Evolutionary conservation across 2,329 filamentous ascomycete species (phyloP).

Genomic region (Aureobasidium sp.): DNA sequence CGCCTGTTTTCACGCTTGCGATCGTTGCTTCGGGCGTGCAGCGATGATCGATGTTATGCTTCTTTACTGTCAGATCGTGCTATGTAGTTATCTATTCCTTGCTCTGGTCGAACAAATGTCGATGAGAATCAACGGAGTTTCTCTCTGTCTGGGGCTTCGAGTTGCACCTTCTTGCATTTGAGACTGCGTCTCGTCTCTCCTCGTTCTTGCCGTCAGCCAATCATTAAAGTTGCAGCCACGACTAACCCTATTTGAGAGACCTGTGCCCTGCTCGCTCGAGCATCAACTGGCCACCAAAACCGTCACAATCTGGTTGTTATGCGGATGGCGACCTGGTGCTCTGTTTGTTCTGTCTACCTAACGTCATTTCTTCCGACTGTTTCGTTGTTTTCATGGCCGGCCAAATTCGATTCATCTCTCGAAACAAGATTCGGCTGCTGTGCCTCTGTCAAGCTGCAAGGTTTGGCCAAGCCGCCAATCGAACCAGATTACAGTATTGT

Average conservation of each 20-base stretch:
- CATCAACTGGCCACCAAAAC: slow-evolving; percentile 3
- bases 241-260: neutral
- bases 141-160: neutral
- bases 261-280: neutral
- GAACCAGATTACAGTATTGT: neutral
- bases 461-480: neutral
- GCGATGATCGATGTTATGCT: neutral
- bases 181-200: neutral
- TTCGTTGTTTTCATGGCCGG: neutral
- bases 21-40: slow-evolving; percentile 3
- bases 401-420: neutral
- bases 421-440: neutral
- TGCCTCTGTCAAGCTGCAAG: neutral
- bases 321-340: neutral
- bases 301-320: slow-evolving; percentile 5
- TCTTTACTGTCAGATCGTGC: neutral
- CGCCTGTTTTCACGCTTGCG: neutral
- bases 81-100: neutral
- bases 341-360: neutral
- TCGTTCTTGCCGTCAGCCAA: neutral
- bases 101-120: neutral
- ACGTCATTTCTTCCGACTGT: slow-evolving; percentile 1
- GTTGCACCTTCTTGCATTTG: neutral
- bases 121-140: neutral
- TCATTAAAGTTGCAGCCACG: slow-evolving; percentile 8